These are phyloP conservation scores for Pholiota adiposa DNA, from an alignment of 1,284 basidiomycete genomes.

Conservation along the genomic window DNA sequence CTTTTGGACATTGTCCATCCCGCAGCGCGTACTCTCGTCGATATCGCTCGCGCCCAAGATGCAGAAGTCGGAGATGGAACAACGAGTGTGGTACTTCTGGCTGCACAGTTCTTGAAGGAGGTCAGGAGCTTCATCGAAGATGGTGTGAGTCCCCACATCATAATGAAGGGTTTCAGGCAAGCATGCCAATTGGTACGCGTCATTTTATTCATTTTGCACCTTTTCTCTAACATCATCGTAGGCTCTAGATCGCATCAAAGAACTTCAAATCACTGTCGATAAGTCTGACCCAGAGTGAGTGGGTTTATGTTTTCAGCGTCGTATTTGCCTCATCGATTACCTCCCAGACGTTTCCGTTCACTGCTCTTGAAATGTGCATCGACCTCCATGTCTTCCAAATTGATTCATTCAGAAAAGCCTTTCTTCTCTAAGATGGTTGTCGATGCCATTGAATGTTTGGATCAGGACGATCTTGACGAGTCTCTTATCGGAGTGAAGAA, in stretches of 20 bases:
- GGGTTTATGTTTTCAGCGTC: slow-evolving; percentile 12
- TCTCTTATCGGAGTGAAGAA: slow-evolving; percentile 98
- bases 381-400: slow-evolving; percentile 99
- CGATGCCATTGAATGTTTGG: slow-evolving; percentile 91
- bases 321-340: slow-evolving; percentile 14
- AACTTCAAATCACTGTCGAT: slow-evolving; percentile 91
- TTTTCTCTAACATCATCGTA: slow-evolving; percentile 34
- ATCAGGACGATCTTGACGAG: slow-evolving; percentile 95
- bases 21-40: slow-evolving; percentile 94
- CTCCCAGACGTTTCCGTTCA: slow-evolving; percentile 85
- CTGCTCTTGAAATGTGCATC: slow-evolving; percentile 96
- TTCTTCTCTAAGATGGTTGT: slow-evolving; percentile 99
- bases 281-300: slow-evolving; percentile 88
- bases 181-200: slow-evolving; percentile 82
- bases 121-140: slow-evolving; percentile 93
- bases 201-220: slow-evolving; percentile 21
- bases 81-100: slow-evolving; percentile 93
- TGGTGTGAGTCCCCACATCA: slow-evolving; percentile 96
- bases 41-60: slow-evolving; percentile 97
- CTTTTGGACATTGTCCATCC: slow-evolving; percentile 98
- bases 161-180: slow-evolving; percentile 95
- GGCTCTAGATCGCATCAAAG: slow-evolving; percentile 88
- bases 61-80: slow-evolving; percentile 99
- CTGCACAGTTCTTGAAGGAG: slow-evolving; percentile 95
- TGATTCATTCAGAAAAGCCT: slow-evolving; percentile 98